Base-by-base conservation (phyloP, 2,329 filamentous ascomycete genomes). In the Ophiosphaerella herpotricha region DNA sequence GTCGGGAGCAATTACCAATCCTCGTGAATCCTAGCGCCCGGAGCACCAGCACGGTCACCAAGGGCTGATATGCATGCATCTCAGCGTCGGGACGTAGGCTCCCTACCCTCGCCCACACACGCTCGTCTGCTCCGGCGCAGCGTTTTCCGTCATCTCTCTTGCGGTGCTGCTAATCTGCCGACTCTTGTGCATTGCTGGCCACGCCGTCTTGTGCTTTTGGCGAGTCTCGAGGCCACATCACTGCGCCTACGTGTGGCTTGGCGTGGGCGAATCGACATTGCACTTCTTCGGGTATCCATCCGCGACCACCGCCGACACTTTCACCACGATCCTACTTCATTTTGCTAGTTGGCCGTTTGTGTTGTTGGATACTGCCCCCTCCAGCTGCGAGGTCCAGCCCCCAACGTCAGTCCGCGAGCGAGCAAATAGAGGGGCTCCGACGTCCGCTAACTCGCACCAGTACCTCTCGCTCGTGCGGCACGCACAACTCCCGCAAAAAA, bases 171-270 rank as follows among this genome's bases (percentile, higher is more conserved):
- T 47, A 39, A 31, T 46, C 32, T 29, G 6, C 11, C 11, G 26
- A 11, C 26, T 29, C 6, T 47, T 14, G 18, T 34, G 38, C 39
- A 33, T 53, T 58, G 56, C 60, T 47, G 46, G 52, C 39, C 8
- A 36, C 21, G 42, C 36, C 52, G 55, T 47, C 53, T 42, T 48
- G 32, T 52, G 53, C 39, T 59, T 21, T 62, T 64, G 58, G 65
- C 61, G 60, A 59, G 54, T 57, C 43, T 50, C 54, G 55, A 58
- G 60, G 66, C 61, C 70, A 70, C 66, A 66, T 67, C 65, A 68
- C 56, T 58, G 56, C 58, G 65, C 61, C 63, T 62, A 67, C 65
- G 64, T 65, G 61, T 64, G 60, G 55, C 69, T 73, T 71, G 68
- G 69, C 68, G 58, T 48, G 50, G 61, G 64, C 61, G 63, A 66